These are phyloP conservation scores for Aphanoascus verrucosus DNA, from an alignment of 2,329 filamentous ascomycete genomes.

Conservation along the genomic window DNA sequence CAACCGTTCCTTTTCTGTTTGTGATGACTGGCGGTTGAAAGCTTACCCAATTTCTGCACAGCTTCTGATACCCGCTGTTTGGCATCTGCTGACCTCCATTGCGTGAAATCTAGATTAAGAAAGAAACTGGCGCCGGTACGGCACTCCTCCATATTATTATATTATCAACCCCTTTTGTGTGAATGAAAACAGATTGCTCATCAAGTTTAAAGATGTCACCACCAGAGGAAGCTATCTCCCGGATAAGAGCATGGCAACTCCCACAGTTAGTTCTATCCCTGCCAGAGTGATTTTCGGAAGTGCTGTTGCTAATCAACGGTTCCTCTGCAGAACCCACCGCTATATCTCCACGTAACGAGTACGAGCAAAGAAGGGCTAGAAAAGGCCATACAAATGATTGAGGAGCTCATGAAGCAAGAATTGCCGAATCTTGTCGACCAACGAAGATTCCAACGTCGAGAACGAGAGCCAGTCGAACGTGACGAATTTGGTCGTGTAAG, in stretches of 20 bases:
- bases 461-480: conserved; percentile 68
- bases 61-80: conserved; percentile 53
- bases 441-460: conserved; percentile 74
- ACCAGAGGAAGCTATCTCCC: conserved; percentile 94
- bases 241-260: conserved; percentile 93
- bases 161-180: conserved; percentile 30
- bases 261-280: conserved; percentile 58
- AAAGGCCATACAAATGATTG: conserved; percentile 72
- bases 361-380: conserved; percentile 87
- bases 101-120: conserved; percentile 95
- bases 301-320: conserved; percentile 5
- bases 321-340: conserved; percentile 62
- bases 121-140: conserved; percentile 99
- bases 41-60: conserved; percentile 58
- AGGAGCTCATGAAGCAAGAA: conserved; percentile 93
- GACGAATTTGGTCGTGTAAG: conserved; percentile 82
- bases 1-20: conserved; percentile 22
- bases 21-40: conserved; percentile 47
- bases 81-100: conserved; percentile 87
- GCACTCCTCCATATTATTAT: conserved; percentile 41
- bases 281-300: neutral
- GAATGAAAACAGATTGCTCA: conserved; percentile 48
- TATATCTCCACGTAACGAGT: conserved; percentile 93
- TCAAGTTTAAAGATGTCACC: conserved; percentile 80
- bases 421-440: conserved; percentile 92